Evolutionary conservation across 2,329 filamentous ascomycete species (phyloP).

Genomic region (Neurospora sp.): DNA sequence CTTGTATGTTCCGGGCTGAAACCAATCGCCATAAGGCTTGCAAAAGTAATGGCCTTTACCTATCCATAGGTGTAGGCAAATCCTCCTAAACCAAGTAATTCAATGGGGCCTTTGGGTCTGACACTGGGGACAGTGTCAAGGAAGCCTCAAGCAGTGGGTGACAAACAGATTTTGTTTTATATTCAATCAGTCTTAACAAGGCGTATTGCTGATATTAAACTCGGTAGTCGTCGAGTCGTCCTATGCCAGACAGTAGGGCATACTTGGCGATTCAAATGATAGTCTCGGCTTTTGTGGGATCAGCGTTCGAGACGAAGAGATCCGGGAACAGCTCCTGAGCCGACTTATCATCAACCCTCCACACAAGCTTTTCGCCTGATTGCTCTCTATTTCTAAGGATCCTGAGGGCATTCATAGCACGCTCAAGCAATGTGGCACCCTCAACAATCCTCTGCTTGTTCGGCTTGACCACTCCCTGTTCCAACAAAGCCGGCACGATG

Average conservation of each 20-base stretch:
- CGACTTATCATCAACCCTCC: conserved; percentile 19
- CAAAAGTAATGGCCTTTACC: background rate
- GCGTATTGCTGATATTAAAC: background rate
- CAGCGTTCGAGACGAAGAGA: background rate
- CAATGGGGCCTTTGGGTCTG: background rate
- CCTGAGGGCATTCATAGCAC: conserved; percentile 18
- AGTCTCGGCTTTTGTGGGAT: background rate
- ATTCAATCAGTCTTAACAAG: background rate
- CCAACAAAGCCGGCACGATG: conserved; percentile 41
- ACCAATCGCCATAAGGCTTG: background rate
- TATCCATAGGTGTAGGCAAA: background rate
- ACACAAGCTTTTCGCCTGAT: conserved; percentile 22
- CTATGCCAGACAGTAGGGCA: background rate
- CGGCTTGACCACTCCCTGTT: conserved; percentile 28
- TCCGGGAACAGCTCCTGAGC: background rate
- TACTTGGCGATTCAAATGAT: background rate
- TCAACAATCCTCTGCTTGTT: conserved; percentile 33
- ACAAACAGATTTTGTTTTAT: background rate
- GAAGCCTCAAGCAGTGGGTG: background rate
- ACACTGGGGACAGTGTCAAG: background rate
- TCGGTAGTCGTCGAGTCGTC: background rate
- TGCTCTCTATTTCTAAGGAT: conserved; percentile 16
- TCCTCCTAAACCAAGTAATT: background rate
- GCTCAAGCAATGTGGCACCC: conserved; percentile 32
- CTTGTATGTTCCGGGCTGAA: background rate